Conservation (phyloP, 306 rosid genomes). For the Glycyrrhiza uralensis region DNA sequence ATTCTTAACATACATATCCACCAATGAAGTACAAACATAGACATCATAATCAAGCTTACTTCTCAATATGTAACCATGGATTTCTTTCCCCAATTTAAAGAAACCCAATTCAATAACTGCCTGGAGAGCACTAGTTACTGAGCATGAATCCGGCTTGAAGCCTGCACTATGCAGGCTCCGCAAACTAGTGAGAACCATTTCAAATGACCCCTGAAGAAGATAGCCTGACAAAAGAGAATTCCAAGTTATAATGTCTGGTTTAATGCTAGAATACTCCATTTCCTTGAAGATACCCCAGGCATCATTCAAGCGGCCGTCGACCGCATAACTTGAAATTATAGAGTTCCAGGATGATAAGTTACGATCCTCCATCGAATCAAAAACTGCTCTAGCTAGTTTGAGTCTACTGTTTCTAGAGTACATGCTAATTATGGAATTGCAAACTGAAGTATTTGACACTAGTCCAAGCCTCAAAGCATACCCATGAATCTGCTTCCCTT, state of each 20-base stretch:
- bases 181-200: conserved; percentile 38
- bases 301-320: conserved; percentile 41
- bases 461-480: conserved; percentile 48
- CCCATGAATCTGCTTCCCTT: conserved; percentile 78
- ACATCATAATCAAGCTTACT: conserved; percentile 53
- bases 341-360: conserved; percentile 69
- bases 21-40: conserved; percentile 54
- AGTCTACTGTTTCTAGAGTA: conserved; percentile 58
- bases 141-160: conserved; percentile 55
- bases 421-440: conserved; percentile 65
- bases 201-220: conserved; percentile 45
- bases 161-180: conserved; percentile 42
- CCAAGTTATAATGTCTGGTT: conserved; percentile 71
- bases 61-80: conserved; percentile 58
- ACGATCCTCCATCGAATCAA: conserved; percentile 50
- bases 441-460: conserved; percentile 43
- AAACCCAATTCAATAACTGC: conserved; percentile 47
- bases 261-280: conserved; percentile 43
- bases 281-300: conserved; percentile 37
- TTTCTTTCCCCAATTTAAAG: conserved; percentile 52
- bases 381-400: conserved; percentile 46
- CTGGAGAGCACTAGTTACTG: conserved; percentile 60
- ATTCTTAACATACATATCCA: conserved; percentile 69
- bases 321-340: conserved; percentile 49
- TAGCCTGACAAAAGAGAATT: conserved; percentile 70